A percentile compares a stretch with the other conserved stretches of the same genome.
Evolutionary conservation across 2,329 filamentous ascomycete genomes (phyloP).

Genomic region (Monosporascus ibericus): DNA sequence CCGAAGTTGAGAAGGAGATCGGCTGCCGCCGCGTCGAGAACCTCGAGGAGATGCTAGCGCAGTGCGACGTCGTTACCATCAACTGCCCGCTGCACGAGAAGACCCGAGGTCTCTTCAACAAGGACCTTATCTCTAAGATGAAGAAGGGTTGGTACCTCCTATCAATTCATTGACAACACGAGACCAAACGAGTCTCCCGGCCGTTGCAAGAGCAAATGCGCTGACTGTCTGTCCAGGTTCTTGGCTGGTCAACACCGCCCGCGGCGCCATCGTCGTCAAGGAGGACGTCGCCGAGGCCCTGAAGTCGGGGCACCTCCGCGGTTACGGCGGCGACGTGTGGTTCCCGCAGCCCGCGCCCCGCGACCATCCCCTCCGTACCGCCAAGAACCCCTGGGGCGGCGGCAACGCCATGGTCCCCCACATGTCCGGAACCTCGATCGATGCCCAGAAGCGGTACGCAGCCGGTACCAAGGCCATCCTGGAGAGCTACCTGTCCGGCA

Average conservation of each 20-base stretch:
- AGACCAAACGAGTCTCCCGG: too few relatives aligned
- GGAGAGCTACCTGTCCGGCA: constrained; percentile 82
- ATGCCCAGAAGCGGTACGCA: constrained; percentile 91
- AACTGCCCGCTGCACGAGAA: constrained; percentile 99
- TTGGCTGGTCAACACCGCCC: constrained; percentile 98
- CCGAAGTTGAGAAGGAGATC: constrained; percentile 91
- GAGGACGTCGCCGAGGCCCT: constrained; percentile 95
- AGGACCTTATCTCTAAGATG: constrained; percentile 98
- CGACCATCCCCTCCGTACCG: constrained; percentile 88
- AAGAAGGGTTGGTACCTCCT: constrained; percentile 65
- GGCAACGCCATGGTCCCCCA: constrained; percentile 98
- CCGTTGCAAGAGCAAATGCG: not conserved
- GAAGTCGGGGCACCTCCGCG: constrained; percentile 83
- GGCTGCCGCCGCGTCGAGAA: constrained; percentile 82
- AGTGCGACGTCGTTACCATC: constrained; percentile 98
- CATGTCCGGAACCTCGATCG: constrained; percentile 98
- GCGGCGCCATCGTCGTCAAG: constrained; percentile 98
- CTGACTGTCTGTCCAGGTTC: constrained; percentile 49
- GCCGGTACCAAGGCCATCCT: constrained; percentile 85
- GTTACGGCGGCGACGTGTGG: constrained; percentile 89
- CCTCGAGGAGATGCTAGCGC: constrained; percentile 87
- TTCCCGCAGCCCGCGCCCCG: constrained; percentile 94
- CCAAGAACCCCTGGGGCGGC: constrained; percentile 90
- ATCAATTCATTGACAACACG: not conserved
- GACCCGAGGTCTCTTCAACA: constrained; percentile 95